Evolutionary conservation across 306 rosid genomes (phyloP), one percentile per base, ranked within the genome.

Genomic region (Bauhinia variegata): DNA sequence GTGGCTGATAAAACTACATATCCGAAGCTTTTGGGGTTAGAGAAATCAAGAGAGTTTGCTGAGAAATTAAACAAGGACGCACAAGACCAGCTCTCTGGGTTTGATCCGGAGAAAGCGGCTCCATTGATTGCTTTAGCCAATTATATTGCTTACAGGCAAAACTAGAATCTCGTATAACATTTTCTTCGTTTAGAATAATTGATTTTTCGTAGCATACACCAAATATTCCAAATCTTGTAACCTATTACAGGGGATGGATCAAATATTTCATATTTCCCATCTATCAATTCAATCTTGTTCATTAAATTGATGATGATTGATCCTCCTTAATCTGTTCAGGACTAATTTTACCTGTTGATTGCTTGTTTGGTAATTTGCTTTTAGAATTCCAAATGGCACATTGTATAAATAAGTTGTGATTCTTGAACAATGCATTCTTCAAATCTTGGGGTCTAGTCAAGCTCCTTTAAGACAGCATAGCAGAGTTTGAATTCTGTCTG

Each of bases 1-100:
- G 79, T 84, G 11, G 92, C 96, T 16, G 96, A 91, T 70, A 91
- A 91, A 75, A 82, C 73, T n/a, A 91, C 97, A 0, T 91, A 91
- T 55, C 97, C 97, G 0, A 91, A 88, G 61, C 86, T 91, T 2
- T 13, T 91, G 60, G 97, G 97, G 28, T 62, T 88, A 12, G 92
- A 86, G 16, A 91, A 88, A 30, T 88, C 96, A 0, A 84, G 76
- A 34, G 97, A 86, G 8, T 82, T 91, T 64, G 92, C 96, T 8
- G 78, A 72, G 15, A 83, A 91, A 55, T 73, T 91, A 83, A 88
- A 84, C 28, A 64, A 63, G 41, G 92, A 91, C 12, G 95, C 95
- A 2, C 78, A 68, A 10, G 81, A 75, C 13, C 91, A 82, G 56
- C 86, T 91, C 4, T 19, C 74, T 68, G 90, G 86, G 5, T 91